A percentile compares a stretch with the other conserved stretches of the same genome.
Evolutionary conservation across 2,329 filamentous ascomycete genomes (phyloP).

Genomic region (Pyricularia pennisetigena): DNA sequence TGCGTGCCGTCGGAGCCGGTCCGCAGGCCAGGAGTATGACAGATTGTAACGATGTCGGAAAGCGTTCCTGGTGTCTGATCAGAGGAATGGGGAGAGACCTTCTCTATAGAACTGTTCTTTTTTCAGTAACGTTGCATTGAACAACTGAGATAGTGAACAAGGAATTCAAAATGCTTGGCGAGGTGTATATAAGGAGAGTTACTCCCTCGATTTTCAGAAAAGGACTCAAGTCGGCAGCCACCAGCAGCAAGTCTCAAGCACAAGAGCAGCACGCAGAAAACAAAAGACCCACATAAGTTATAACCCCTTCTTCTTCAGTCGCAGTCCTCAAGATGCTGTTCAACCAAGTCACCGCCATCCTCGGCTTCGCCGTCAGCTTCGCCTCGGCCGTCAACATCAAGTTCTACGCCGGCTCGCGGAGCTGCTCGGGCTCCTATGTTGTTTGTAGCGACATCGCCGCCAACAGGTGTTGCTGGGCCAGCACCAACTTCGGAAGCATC

Average conservation of each 20-base stretch:
- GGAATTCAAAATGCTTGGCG: no score
- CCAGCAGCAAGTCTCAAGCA: not conserved
- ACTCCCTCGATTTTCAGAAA: not conserved
- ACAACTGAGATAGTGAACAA: no score
- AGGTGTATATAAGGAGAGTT: not conserved
- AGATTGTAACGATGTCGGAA: not conserved
- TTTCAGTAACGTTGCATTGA: no score
- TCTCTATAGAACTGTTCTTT: no score
- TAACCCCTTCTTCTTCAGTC: not conserved
- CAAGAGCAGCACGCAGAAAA: not conserved
- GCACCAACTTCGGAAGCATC: not conserved
- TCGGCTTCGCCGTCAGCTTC: not conserved
- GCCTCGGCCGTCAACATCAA: constrained; percentile 1
- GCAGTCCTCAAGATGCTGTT: constrained; percentile 1
- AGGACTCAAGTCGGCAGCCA: not conserved
- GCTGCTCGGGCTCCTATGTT: not conserved
- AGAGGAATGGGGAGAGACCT: not conserved
- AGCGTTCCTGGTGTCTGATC: not conserved
- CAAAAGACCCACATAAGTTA: not conserved
- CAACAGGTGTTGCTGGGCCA: not conserved
- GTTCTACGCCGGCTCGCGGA: not conserved
- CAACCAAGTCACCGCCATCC: not conserved
- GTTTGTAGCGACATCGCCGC: not conserved
- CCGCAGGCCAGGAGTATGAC: not conserved
- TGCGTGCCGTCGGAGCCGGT: not conserved